Conservation (phyloP, 1,284 basidiomycete species). For the Naganishia cerealis region DNA sequence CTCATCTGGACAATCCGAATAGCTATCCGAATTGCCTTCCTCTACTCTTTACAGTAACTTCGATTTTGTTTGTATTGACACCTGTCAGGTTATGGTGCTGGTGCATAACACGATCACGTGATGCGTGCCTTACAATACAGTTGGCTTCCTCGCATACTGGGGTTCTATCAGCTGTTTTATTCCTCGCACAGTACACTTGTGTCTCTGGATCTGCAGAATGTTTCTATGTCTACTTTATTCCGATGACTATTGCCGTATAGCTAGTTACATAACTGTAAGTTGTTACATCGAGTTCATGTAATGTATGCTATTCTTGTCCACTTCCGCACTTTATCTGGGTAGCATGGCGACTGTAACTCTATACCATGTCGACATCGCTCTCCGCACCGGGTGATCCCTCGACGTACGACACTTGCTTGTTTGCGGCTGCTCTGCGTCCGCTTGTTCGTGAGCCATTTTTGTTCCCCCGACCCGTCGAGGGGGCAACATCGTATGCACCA, state of each 20-base stretch:
- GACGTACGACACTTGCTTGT: slow-evolving; percentile 16
- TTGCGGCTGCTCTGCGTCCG: not conserved
- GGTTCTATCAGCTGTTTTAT: too few species aligned
- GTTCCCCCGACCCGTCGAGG: not conserved
- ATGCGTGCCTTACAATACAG: not conserved
- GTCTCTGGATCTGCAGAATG: not conserved
- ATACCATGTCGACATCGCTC: slow-evolving; percentile 20
- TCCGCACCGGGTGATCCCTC: slow-evolving; percentile 9
- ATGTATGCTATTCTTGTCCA: too few species aligned
- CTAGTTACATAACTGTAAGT: too few species aligned
- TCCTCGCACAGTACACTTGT: not conserved
- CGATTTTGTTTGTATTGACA: too few species aligned
- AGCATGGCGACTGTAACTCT: too few species aligned
- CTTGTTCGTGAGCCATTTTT: not conserved
- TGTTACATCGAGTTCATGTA: too few species aligned
- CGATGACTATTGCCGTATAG: too few species aligned
- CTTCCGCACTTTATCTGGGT: too few species aligned
- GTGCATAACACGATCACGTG: not conserved
- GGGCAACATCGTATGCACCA: not conserved
- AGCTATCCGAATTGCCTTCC: not conserved
- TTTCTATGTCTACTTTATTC: not conserved
- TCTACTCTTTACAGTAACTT: not conserved
- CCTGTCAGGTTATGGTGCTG: not conserved
- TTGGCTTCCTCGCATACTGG: too few species aligned
- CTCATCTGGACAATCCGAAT: not conserved